Base-by-base conservation (phyloP, 2,329 filamentous ascomycete species). In the Scedosporium aurantiacum region DNA sequence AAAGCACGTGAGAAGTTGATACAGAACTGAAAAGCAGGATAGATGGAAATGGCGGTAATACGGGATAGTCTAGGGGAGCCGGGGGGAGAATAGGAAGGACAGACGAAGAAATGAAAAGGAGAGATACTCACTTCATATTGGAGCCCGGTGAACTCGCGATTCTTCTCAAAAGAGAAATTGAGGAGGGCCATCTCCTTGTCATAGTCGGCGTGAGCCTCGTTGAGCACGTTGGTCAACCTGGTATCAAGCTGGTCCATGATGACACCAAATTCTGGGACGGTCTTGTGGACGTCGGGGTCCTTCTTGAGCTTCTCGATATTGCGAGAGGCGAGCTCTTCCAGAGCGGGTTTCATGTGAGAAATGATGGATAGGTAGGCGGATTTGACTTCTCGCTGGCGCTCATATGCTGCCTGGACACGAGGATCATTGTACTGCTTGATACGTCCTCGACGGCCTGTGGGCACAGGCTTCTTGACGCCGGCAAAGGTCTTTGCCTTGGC, bases 301-400 rank as follows among this genome's bases (percentile, higher is more conserved):
- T 79, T 74, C 64, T 83, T 76, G 63, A 89, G 73, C 63, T 80
- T 77, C 57, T 84, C 81, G 62, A 87, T 73, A 59, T 76, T 80
- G 40, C 83, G 79, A 60, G 83, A 81, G 18, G 85, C 84, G 21
- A 90, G 76, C 68, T 89, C 85, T 63, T 85, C 83, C 14, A 89
- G 75, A 8, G 84, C 79, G 16, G 82, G 82, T 70, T 87, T 89
- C 66, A 88, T 73, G 32, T 81, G 78, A 66, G 82, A 80, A 63
- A 83, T 79, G 59, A 90, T 80, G 62, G 80, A 76, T n/a, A 83
- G 79, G 71, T 83, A 90, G 25, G 78, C 78, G 61, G 83, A 82
- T 71, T 87, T 87, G 67, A 90, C 76, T 66, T 87, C 81, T 65
- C 86, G 79, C 69, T 86, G 83, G 61, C 87, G 84, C 69, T 85